A percentile compares a stretch with the other conserved stretches of the same genome.
These are phyloP conservation scores for Talaromyces sp. DNA, from an alignment of 2,329 filamentous ascomycete species.

Conservation along the genomic window DNA sequence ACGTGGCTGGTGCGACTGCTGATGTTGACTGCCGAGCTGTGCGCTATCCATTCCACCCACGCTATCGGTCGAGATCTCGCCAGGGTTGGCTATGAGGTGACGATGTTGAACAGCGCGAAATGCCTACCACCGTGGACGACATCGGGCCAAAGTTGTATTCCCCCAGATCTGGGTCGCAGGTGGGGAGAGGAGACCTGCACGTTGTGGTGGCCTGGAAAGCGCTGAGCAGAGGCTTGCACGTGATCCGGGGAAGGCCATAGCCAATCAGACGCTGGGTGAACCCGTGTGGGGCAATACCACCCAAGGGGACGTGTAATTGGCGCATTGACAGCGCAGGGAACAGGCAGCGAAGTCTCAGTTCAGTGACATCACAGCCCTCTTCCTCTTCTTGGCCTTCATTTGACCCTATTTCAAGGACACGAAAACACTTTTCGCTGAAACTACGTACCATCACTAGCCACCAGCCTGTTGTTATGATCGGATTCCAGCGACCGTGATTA, in stretches of 20 bases:
- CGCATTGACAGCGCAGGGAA: not conserved
- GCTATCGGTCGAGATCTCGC: not conserved
- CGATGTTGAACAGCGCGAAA: not conserved
- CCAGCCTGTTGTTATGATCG: not conserved
- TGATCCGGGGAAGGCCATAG: not conserved
- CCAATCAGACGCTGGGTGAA: not conserved
- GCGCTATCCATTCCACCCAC: conserved; percentile 4
- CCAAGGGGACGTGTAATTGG: not conserved
- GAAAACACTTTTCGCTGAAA: not conserved
- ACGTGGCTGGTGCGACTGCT: conserved; percentile 1
- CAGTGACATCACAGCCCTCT: not conserved
- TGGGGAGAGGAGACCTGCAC: not conserved
- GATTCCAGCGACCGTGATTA: not conserved
- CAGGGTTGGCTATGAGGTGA: not conserved
- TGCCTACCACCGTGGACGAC: not conserved
- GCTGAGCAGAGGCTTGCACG: not conserved
- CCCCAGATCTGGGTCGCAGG: not conserved
- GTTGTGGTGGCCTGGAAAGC: not conserved
- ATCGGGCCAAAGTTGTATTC: not conserved
- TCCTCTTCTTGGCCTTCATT: not conserved
- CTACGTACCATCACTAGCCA: not conserved
- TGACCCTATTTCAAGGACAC: not conserved
- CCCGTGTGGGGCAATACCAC: not conserved
- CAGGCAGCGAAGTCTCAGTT: too few relatives aligned
- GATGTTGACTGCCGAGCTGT: not conserved